Base-by-base conservation (phyloP, 768 basidiomycete species). In the Sarcodon aspratus region DNA sequence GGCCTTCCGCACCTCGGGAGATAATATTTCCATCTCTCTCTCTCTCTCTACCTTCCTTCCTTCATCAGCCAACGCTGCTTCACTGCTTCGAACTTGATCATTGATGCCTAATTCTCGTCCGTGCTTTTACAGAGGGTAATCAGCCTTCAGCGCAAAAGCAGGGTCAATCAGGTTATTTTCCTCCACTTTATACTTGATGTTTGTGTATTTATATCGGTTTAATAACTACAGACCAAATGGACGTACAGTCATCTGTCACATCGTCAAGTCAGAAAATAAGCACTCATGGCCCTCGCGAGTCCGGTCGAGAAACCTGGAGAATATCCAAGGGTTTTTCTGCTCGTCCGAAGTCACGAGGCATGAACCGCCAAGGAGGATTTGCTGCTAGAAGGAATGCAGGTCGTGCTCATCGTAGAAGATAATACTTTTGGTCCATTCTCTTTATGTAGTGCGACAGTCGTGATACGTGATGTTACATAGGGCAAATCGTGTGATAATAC, bases 261-360 rank as follows among this genome's bases (percentile, higher is more conserved):
- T 38, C 58, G 21, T 50, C 58, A n/a, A 48, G 63, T 21, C 63
- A 63, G 43, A 55, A 49, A 56, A 71, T 92, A 53, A 92, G 90
- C 8, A 94, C 91, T 3, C 87, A 92, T 57, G 91, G 90, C 10
- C 75, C 82, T 3, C 78, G 89, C 33, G 69, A 73, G 45, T 85
- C 86, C 44, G 70, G 91, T 51, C 72, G 86, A 53, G 90, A 91
- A 61, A 72, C 79, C 54, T 94, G 91, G 91, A 70, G 89, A 60
- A 67, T 66, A 49, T 82, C 89, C 18, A 94, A 91, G 61, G 91
- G 91, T 32, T 58, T 87, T 63, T 59, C 68, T 7, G 65, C 79
- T 21, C 61, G 75, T 54, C 70, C 76, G 7, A 70, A 69, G 52
- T 61, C 71, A 8, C 68, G 61, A 36, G 77, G 74, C 33, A 74